Evolutionary conservation across 2,329 filamentous ascomycete species (phyloP).

Genomic region (Orbilia oligospora): DNA sequence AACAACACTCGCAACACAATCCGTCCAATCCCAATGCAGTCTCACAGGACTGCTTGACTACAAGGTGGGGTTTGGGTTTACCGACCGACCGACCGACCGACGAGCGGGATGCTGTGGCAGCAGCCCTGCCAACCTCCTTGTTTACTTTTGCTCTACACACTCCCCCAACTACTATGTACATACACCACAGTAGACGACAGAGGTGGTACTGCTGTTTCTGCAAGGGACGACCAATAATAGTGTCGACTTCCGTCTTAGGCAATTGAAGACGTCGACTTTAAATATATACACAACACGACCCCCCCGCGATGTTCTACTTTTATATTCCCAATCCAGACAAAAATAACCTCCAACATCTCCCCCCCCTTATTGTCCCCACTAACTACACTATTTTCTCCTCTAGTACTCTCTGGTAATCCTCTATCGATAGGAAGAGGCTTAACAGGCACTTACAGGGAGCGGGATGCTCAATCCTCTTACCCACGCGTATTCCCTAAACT

Average conservation of each 20-base stretch:
- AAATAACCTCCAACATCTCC: not conserved
- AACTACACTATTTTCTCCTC: not conserved
- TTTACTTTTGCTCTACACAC: conserved; percentile 2
- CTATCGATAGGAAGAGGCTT: conserved; percentile 12
- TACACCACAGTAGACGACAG: not conserved
- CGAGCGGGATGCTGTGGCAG: not conserved
- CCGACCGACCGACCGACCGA: not conserved
- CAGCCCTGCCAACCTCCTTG: conserved; percentile 20
- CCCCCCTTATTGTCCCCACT: not conserved
- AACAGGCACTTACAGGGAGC: not conserved
- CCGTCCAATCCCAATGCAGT: not conserved
- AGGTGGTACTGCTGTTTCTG: conserved; percentile 2
- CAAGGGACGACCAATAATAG: conserved; percentile 29
- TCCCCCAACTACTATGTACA: too few species aligned
- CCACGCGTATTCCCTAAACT: conserved; percentile 27
- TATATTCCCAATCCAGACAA: conserved; percentile 12
- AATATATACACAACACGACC: not conserved
- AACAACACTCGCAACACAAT: conserved; percentile 21
- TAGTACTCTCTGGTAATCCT: not conserved
- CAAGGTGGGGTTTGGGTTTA: not conserved
- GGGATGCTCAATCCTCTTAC: not conserved
- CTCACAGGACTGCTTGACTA: too few species aligned
- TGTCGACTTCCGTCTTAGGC: too few species aligned
- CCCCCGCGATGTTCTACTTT: not conserved
- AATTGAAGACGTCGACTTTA: not conserved